Base-by-base conservation (phyloP, 2,329 filamentous ascomycete genomes). In the Fusarium decemcellulare region DNA sequence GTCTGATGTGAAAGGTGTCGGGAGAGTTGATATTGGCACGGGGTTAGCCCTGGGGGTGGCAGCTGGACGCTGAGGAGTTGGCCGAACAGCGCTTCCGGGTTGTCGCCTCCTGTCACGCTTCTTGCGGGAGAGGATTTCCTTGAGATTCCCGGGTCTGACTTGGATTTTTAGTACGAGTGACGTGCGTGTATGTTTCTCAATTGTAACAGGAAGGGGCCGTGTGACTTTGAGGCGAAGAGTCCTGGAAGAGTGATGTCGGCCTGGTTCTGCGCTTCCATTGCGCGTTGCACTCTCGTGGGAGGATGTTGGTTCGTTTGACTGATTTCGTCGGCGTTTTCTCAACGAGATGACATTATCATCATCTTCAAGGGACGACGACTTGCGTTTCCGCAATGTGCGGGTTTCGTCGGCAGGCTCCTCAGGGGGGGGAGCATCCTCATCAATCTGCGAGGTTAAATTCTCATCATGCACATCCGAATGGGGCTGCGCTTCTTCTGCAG, bases 321-420 rank as follows among this genome's bases (percentile, higher is more conserved):
- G 80, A 27, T 85, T 83, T 72, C 84, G 84, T 46, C 85, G 80
- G 36, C 89, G 84, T 76, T 88, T 91, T 64, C 87, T 85, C 37
- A 86, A 76, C 1, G 84, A 82, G 61, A 84, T 80, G 15, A 82
- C 80, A 15, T 83, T 82, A 70, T 92, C 86, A 67, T 93, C 84
- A 68, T 81, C 83, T 51, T 91, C 90, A 12, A 87, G 84, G 4
- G 92, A 92, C 1, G 93, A 94, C 16, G 93, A 91, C 79, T 95
- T 97, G 57, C 95, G 90, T 81, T 97, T 97, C 64, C 95, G 88
- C 63, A 97, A 82, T 34, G 92, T 88, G 56, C 94, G 91, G 9
- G 93, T 91, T 47, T 91, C 92, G 78, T 95, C 72, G 3, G 48
- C 50, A 3, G 61, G 59, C 15, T 71, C 69, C 3, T 67, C 67